Conservation (phyloP, 306 rosid species). For the Ormosia emarginata region DNA sequence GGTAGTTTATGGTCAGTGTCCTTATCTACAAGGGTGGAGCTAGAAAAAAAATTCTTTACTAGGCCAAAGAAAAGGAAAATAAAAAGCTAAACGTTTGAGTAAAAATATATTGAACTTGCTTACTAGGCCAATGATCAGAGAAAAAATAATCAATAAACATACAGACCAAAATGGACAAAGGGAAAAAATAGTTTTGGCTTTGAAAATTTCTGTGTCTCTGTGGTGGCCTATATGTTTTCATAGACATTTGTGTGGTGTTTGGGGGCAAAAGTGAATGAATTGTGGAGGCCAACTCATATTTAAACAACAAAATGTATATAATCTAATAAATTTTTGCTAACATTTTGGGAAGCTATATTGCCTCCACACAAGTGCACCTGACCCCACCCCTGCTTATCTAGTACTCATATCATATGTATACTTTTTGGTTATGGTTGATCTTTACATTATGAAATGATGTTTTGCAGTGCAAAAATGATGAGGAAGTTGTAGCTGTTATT, state of each 20-base stretch:
- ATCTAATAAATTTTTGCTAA: neutral
- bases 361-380: neutral
- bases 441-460: conserved; percentile 14
- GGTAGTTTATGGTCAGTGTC: neutral
- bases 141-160: neutral
- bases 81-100: neutral
- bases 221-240: neutral
- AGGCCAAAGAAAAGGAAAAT: neutral
- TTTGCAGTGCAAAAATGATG: conserved; percentile 85
- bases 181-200: neutral
- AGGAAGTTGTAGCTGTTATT: conserved; percentile 95
- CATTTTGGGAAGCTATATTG: neutral
- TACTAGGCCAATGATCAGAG: neutral
- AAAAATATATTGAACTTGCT: neutral
- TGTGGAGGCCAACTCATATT: neutral
- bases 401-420: neutral
- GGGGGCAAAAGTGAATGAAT: neutral
- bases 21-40: neutral
- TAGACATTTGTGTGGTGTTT: neutral
- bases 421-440: neutral
- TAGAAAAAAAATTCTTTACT: neutral
- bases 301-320: neutral
- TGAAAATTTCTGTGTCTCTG: neutral
- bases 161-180: neutral
- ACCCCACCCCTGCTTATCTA: neutral